Percentiles rank a stretch among this genome's conserved stretches.
phyloP scores from a whole-genome alignment of 192 early-diverging fungal genomes.

The Coemansia sp. region DNA sequence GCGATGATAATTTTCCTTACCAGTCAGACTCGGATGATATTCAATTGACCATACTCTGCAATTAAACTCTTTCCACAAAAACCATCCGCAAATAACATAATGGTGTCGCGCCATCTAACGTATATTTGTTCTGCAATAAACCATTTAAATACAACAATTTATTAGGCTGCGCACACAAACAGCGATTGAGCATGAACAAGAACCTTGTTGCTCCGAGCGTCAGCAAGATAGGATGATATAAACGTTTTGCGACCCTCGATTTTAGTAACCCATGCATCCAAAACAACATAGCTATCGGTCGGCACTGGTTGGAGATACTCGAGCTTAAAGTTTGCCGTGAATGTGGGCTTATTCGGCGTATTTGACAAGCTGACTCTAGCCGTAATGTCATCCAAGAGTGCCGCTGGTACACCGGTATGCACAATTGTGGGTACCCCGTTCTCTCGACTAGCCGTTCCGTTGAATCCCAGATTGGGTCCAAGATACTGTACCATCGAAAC shows the following conservation, averaged over 20 bases:
- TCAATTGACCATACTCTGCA: too few species aligned
- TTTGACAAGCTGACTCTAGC: conserved; percentile 33
- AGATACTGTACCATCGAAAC: conserved; percentile 35
- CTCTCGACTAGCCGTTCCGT: not conserved
- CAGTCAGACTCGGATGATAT: too few species aligned
- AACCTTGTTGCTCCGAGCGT: conserved; percentile 22
- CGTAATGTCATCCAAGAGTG: conserved; percentile 38
- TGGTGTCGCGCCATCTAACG: too few species aligned
- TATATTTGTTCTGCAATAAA: not conserved
- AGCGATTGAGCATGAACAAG: conserved; percentile 27
- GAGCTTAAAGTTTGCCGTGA: conserved; percentile 46
- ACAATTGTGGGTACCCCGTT: not conserved
- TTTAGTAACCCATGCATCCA: conserved; percentile 41
- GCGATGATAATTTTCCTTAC: too few species aligned
- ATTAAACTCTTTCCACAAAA: too few species aligned
- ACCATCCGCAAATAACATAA: too few species aligned
- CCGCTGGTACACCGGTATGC: conserved; percentile 28
- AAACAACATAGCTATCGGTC: conserved; percentile 20
- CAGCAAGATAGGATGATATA: conserved; percentile 22
- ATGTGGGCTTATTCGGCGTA: conserved; percentile 18
- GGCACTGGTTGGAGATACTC: conserved; percentile 25
- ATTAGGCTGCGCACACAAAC: conserved; percentile 27
- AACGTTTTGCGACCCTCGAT: conserved; percentile 40
- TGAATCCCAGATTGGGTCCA: conserved; percentile 21
- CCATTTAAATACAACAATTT: not conserved